Conservation (phyloP, 1,284 basidiomycete species). For the Anthracocystis panici-leucophaei region DNA sequence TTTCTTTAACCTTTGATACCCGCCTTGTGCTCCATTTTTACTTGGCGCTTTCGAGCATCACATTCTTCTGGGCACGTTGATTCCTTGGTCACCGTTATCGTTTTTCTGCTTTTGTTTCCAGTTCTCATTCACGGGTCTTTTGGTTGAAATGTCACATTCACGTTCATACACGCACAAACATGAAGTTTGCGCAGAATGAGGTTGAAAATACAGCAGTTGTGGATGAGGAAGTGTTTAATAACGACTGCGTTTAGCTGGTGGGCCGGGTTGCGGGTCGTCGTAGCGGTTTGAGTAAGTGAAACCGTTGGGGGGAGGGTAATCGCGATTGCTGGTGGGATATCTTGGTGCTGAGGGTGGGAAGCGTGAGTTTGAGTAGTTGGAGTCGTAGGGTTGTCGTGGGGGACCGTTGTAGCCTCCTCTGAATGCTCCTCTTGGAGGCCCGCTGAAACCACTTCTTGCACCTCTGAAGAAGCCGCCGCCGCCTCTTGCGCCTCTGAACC, state of each 20-base stretch:
- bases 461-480: constrained; percentile 63
- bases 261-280: constrained; percentile 25
- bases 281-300: not conserved
- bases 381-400: constrained; percentile 23
- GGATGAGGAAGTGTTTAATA: constrained; percentile 10
- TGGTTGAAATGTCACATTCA: constrained; percentile 1
- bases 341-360: not conserved
- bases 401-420: constrained; percentile 5
- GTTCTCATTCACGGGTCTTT: constrained; percentile 2
- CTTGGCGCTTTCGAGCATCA: too few relatives aligned
- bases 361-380: not conserved
- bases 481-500: constrained; percentile 22
- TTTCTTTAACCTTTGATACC: constrained; percentile 4
- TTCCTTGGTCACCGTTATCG: too few relatives aligned
- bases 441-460: constrained; percentile 27
- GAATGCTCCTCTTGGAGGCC: not conserved
- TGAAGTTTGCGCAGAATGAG: constrained; percentile 5
- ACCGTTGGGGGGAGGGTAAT: constrained; percentile 12
- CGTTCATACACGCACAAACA: not conserved
- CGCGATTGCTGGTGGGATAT: constrained; percentile 12
- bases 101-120: too few relatives aligned
- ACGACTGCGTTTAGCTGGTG: constrained; percentile 43
- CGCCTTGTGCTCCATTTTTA: not conserved
- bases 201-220: constrained; percentile 17
- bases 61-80: too few relatives aligned